Percentiles rank a stretch among this genome's conserved stretches.
These are phyloP conservation scores for Cryptococcus sp. DNA, from an alignment of 1,284 basidiomycete species.

Conservation along the genomic window DNA sequence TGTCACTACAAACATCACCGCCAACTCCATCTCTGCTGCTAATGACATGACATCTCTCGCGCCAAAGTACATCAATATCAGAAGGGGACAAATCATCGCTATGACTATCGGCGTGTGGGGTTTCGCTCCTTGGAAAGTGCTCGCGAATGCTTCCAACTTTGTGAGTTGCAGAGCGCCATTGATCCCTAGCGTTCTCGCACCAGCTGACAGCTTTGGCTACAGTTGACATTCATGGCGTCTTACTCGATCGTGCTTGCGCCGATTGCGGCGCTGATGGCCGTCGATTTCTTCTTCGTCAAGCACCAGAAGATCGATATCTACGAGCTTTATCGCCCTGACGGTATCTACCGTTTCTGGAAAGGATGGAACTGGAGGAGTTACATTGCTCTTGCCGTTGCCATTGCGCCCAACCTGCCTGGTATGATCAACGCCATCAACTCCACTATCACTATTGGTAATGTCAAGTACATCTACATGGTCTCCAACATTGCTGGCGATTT, in stretches of 20 bases:
- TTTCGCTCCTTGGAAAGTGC: conserved; percentile 47
- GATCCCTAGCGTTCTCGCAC: neutral
- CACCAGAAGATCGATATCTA: conserved; percentile 36
- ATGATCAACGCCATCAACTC: conserved; percentile 37
- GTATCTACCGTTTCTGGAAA: conserved; percentile 39
- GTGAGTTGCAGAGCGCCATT: conserved; percentile 7
- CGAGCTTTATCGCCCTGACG: conserved; percentile 39
- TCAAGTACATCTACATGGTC: conserved; percentile 56
- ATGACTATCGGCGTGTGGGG: conserved; percentile 69
- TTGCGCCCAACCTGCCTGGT: conserved; percentile 75
- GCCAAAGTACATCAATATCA: conserved; percentile 67
- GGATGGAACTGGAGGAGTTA: conserved; percentile 70
- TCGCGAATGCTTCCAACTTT: conserved; percentile 36
- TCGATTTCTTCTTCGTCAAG: conserved; percentile 43
- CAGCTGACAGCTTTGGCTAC: conserved; percentile 1
- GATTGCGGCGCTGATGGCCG: conserved; percentile 39
- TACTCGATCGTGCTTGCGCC: conserved; percentile 48
- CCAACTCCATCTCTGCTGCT: conserved; percentile 69
- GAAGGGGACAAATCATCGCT: conserved; percentile 70
- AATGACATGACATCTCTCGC: conserved; percentile 68
- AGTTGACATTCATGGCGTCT: conserved; percentile 44
- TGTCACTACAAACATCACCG: conserved; percentile 68
- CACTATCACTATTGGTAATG: conserved; percentile 63
- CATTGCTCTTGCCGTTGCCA: conserved; percentile 60
- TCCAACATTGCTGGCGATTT: conserved; percentile 28